phyloP scores from a whole-genome alignment of 2,329 filamentous ascomycete species.

The Ophiocordyceps camponoti-rufipedis region DNA sequence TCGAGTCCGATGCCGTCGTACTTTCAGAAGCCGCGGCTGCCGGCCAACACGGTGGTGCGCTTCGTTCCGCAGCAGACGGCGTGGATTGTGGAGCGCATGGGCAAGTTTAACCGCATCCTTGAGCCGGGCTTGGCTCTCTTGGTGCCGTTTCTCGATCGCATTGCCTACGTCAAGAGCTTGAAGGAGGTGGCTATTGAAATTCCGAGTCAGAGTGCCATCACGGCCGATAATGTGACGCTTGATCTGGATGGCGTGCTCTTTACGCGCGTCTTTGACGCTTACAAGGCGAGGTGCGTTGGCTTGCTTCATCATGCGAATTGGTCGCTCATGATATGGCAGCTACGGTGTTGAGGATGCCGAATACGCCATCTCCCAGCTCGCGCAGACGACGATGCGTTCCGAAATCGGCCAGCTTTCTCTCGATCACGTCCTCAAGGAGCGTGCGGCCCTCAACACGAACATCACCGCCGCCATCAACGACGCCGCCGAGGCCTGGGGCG shows the following conservation, averaged over 20 bases:
- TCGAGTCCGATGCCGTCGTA: conserved; percentile 41
- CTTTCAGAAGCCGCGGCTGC: conserved; percentile 57
- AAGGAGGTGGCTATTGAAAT: conserved; percentile 97
- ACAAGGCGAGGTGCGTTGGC: conserved; percentile 80
- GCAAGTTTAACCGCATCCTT: conserved; percentile 85
- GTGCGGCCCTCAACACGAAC: conserved; percentile 87
- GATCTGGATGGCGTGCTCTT: conserved; percentile 93
- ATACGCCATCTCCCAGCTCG: conserved; percentile 94
- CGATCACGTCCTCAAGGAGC: conserved; percentile 95
- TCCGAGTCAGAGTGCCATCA: conserved; percentile 92
- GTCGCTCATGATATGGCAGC: conserved; percentile 23
- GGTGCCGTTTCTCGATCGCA: conserved; percentile 80
- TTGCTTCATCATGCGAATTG: background rate
- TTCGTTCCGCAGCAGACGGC: conserved; percentile 99
- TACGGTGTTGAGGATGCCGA: conserved; percentile 98
- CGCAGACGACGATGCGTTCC: conserved; percentile 96
- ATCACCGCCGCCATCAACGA: conserved; percentile 99
- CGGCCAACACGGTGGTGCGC: conserved; percentile 84
- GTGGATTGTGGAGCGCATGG: conserved; percentile 99
- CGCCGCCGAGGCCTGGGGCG: conserved; percentile 90
- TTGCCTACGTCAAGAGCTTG: conserved; percentile 93
- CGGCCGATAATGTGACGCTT: conserved; percentile 92
- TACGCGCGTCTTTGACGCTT: conserved; percentile 91
- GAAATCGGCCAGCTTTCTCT: conserved; percentile 94
- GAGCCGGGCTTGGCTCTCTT: conserved; percentile 81